Conservation (phyloP, 139 green algal species). For the Monoraphidium neglectum region DNA sequence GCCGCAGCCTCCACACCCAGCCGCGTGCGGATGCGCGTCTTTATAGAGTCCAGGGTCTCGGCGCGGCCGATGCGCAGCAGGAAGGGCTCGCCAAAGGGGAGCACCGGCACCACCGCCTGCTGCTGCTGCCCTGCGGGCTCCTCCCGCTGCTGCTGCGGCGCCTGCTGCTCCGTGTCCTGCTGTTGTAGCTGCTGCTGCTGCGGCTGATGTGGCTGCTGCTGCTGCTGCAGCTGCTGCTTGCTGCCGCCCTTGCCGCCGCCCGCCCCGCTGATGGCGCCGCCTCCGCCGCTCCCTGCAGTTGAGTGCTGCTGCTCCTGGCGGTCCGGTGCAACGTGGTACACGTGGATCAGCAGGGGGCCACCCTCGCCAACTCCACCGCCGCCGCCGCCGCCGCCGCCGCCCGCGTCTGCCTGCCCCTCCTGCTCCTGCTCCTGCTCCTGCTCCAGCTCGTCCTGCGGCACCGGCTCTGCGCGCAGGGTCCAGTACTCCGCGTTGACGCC, state of each 20-base stretch:
- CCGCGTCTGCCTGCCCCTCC: slow-evolving; percentile 3
- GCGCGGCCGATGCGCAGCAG: slow-evolving; percentile 65
- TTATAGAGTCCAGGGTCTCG: slow-evolving; percentile 74
- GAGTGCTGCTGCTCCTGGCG: neutral
- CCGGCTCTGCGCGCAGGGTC: slow-evolving; percentile 46
- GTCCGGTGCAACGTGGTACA: slow-evolving; percentile 65
- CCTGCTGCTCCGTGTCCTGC: neutral
- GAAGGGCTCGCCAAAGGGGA: slow-evolving; percentile 90
- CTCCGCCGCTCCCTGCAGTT: neutral
- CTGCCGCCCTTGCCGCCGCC: neutral
- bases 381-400: neutral
- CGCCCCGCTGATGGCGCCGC: neutral
- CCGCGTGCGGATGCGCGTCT: slow-evolving; percentile 66
- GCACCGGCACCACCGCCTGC: neutral
- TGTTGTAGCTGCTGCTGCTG: too few species aligned
- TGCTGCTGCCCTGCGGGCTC: neutral
- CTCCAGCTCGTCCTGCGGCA: slow-evolving; percentile 16
- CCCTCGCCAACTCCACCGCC: neutral
- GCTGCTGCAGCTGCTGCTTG: neutral
- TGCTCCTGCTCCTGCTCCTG: neutral
- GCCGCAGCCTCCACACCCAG: slow-evolving; percentile 79
- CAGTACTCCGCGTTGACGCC: slow-evolving; percentile 84
- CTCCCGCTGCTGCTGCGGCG: slow-evolving; percentile 12
- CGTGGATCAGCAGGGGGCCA: slow-evolving; percentile 54
- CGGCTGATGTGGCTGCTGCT: too few species aligned